phyloP scores from a whole-genome alignment of 31 red algal genomes.

The Odonthalia washingtoniensis region DNA sequence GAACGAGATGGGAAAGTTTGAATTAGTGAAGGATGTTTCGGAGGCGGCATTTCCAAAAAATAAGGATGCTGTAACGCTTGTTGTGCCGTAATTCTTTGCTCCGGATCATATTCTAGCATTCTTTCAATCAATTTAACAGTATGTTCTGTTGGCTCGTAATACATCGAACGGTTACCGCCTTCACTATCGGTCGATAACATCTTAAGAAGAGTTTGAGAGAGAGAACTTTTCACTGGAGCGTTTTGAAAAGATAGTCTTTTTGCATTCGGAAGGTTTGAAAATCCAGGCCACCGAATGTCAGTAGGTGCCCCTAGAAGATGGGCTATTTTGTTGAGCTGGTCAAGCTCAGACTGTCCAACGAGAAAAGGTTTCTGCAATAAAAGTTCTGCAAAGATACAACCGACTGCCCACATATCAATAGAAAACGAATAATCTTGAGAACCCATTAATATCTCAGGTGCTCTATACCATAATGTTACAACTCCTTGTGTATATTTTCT shows the following conservation, averaged over 20 bases:
- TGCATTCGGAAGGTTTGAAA: constrained; percentile 59
- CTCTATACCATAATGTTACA: constrained; percentile 82
- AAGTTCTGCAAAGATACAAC: constrained; percentile 92
- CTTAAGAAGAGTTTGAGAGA: background rate
- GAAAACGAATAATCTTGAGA: constrained; percentile 65
- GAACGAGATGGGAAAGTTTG: background rate
- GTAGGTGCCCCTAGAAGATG: constrained; percentile 50
- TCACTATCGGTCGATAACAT: background rate
- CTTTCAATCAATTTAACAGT: constrained; percentile 53
- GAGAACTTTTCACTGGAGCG: background rate
- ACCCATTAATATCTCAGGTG: constrained; percentile 80
- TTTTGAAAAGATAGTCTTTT: constrained; percentile 63
- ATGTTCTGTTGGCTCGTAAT: constrained; percentile 11
- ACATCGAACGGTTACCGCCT: constrained; percentile 49
- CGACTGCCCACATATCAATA: constrained; percentile 91
- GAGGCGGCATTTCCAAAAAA: constrained; percentile 53
- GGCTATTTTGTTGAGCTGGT: constrained; percentile 74
- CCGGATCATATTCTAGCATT: constrained; percentile 73
- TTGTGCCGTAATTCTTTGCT: constrained; percentile 55
- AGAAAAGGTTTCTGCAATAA: constrained; percentile 61
- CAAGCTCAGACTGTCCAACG: constrained; percentile 60
- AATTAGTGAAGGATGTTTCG: constrained; percentile 35
- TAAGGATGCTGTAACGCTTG: constrained; percentile 74
- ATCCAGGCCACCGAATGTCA: constrained; percentile 65
- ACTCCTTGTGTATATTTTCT: constrained; percentile 72